These are phyloP conservation scores for maize (Zea mays) DNA, from an alignment of 176 grass and related monocot genomes.

Conservation along the genomic window Zm-B73-REFERENCE-NAM-5.0 NC_050098.1:232837501-232838000, in stretches of 20 bases:
- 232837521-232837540: not conserved
- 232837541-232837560: not conserved
- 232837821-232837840: not conserved
- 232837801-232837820: not conserved
- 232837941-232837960: too few relatives aligned
- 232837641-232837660: slow-evolving; percentile 1
- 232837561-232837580: not conserved
- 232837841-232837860: not conserved
- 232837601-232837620: not conserved
- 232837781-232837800: not conserved
- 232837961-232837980: too few relatives aligned
- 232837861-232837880: not conserved
- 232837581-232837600: not conserved
- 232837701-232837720: not conserved
- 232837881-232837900: too few relatives aligned
- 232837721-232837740: not conserved
- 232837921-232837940: too few relatives aligned
- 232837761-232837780: slow-evolving; percentile 20
- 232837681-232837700: not conserved
- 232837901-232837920: too few relatives aligned
- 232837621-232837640: too few relatives aligned
- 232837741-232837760: slow-evolving; percentile 14
- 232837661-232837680: not conserved
- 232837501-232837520: too few relatives aligned
- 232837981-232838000: too few relatives aligned